phyloP scores from a whole-genome alignment of 2,329 filamentous ascomycete species.

The Chrysosporium keratinophilum region DNA sequence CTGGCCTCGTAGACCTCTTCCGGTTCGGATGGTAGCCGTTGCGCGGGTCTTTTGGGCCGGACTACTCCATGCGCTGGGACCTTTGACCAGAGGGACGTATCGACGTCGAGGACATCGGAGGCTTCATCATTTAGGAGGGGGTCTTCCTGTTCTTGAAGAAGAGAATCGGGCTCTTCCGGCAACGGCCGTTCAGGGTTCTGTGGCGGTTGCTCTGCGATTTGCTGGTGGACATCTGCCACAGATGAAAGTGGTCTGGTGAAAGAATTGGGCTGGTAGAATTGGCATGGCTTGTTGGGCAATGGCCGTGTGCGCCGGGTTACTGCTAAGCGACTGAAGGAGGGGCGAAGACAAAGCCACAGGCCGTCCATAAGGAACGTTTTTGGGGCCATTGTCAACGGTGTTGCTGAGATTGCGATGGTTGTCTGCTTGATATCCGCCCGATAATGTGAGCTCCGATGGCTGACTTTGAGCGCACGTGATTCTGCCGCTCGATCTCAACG shows the following conservation, averaged over 20 bases:
- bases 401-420: neutral
- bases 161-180: neutral
- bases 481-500: too few species aligned
- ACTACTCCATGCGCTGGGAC: neutral
- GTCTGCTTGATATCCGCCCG: neutral
- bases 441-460: neutral
- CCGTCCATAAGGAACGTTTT: slow-evolving; percentile 28
- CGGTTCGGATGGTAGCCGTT: neutral
- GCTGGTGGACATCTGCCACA: neutral
- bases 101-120: too few species aligned
- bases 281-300: neutral
- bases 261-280: neutral
- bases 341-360: slow-evolving; percentile 35
- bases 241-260: neutral
- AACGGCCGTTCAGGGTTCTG: neutral
- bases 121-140: too few species aligned
- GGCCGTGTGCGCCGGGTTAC: neutral
- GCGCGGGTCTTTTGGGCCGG: neutral
- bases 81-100: neutral
- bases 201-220: neutral
- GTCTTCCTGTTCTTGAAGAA: neutral
- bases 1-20: slow-evolving; percentile 7
- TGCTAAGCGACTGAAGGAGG: slow-evolving; percentile 23
- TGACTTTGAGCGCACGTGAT: neutral
- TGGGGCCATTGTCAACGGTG: slow-evolving; percentile 24